A percentile compares a stretch with the other conserved stretches of the same genome.
Conservation (phyloP, 208 protist genomes). For the Wallacemonas sp. region DNA sequence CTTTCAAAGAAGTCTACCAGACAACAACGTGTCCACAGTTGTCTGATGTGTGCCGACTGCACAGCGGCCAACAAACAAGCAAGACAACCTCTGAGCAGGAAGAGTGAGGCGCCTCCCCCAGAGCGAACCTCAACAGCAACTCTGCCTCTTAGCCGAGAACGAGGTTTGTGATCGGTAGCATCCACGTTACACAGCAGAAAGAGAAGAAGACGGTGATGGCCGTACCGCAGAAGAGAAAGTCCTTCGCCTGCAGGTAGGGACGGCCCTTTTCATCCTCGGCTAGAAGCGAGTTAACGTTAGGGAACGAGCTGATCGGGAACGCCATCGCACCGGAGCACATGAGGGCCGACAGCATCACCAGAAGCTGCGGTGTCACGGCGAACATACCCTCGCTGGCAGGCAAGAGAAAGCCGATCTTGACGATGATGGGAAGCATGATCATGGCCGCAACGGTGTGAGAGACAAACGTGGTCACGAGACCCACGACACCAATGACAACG, state of each 20-base stretch:
- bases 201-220: constrained; percentile 69
- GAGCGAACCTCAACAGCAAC: no score
- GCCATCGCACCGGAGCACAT: constrained; percentile 93
- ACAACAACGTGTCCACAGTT: neutral
- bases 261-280: constrained; percentile 83
- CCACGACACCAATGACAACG: constrained; percentile 56
- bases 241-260: constrained; percentile 86
- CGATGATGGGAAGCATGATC: constrained; percentile 92
- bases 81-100: neutral
- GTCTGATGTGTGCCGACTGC: no score
- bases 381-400: constrained; percentile 48
- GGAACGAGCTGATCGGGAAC: constrained; percentile 94
- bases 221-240: constrained; percentile 87
- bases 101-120: neutral
- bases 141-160: constrained; percentile 27
- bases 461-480: constrained; percentile 88
- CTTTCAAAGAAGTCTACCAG: neutral
- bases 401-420: constrained; percentile 85
- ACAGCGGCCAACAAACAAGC: neutral
- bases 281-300: constrained; percentile 92
- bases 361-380: constrained; percentile 61
- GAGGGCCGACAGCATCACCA: constrained; percentile 82
- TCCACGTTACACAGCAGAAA: constrained; percentile 75
- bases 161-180: constrained; percentile 80
- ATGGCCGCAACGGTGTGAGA: constrained; percentile 94